These are phyloP conservation scores for Chaetomium tenue DNA, from an alignment of 495 filamentous ascomycete species.

Conservation along the genomic window DNA sequence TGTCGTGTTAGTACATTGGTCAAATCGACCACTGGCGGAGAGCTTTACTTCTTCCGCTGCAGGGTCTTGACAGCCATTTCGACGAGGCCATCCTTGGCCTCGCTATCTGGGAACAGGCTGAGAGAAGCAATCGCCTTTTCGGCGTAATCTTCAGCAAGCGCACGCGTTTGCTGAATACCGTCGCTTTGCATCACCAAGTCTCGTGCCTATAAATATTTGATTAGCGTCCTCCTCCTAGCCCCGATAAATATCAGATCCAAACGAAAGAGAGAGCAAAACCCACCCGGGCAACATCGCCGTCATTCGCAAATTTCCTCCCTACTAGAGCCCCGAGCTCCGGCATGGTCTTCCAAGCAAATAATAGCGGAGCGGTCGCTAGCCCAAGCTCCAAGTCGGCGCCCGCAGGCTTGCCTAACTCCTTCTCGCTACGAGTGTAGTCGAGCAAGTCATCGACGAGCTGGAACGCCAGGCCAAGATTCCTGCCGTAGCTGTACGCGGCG, in stretches of 20 bases:
- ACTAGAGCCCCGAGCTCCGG: conserved; percentile 83
- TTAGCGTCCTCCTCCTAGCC: conserved; percentile 1
- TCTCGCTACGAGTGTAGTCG: conserved; percentile 83
- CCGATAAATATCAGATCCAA: neutral
- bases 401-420: conserved; percentile 88
- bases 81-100: conserved; percentile 84
- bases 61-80: conserved; percentile 93
- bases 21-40: neutral
- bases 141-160: conserved; percentile 83
- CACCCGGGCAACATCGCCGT: conserved; percentile 82
- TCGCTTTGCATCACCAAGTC: conserved; percentile 77
- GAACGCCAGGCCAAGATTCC: conserved; percentile 90
- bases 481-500: conserved; percentile 86
- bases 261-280: conserved; percentile 31
- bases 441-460: conserved; percentile 99
- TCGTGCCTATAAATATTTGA: conserved; percentile 61
- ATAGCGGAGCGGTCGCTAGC: conserved; percentile 87
- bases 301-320: conserved; percentile 78
- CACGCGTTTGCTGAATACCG: conserved; percentile 86
- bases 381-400: conserved; percentile 93
- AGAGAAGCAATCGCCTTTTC: conserved; percentile 85
- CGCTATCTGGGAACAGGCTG: conserved; percentile 77
- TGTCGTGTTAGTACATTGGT: conserved; percentile 10
- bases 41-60: conserved; percentile 73
- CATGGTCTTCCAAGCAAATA: conserved; percentile 94